Conservation (phyloP, 306 rosid species). For the Corylus americana region DNA sequence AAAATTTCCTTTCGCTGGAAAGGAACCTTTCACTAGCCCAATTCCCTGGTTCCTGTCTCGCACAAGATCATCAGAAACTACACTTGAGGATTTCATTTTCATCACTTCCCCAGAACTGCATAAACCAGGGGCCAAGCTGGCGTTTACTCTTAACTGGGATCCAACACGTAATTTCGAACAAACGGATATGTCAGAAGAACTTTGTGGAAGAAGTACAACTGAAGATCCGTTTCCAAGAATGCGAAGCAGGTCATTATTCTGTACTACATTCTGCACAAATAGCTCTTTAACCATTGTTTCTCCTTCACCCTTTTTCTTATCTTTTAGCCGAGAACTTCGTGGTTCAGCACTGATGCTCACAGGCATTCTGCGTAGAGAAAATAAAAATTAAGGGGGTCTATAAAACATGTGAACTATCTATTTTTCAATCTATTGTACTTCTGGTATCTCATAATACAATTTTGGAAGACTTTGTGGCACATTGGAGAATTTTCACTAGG, state of each 20-base stretch:
- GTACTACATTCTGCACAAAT: slow-evolving; percentile 71
- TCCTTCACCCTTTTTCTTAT: slow-evolving; percentile 91
- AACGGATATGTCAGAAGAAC: slow-evolving; percentile 71
- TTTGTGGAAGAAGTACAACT: slow-evolving; percentile 84
- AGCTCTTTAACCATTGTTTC: slow-evolving; percentile 83
- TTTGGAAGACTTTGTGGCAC: background rate
- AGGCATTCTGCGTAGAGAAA: slow-evolving; percentile 61
- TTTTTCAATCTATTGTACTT: slow-evolving; percentile 22
- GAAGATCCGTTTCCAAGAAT: slow-evolving; percentile 71
- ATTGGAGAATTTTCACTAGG: background rate
- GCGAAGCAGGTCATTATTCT: slow-evolving; percentile 81
- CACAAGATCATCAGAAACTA: slow-evolving; percentile 66
- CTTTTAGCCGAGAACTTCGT: slow-evolving; percentile 92
- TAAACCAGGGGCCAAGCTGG: slow-evolving; percentile 46
- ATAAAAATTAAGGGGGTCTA: slow-evolving; percentile 28
- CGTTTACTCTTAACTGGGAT: slow-evolving; percentile 52
- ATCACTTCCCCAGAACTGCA: slow-evolving; percentile 45
- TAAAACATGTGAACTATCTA: slow-evolving; percentile 13
- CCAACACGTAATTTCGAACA: slow-evolving; percentile 84
- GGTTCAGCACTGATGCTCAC: slow-evolving; percentile 58
- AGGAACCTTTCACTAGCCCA: slow-evolving; percentile 48
- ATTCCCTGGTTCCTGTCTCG: slow-evolving; percentile 52
- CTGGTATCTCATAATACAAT: background rate
- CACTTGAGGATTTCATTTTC: slow-evolving; percentile 50
- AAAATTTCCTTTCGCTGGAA: slow-evolving; percentile 59